Evolutionary conservation across 805 yeast genomes (phyloP), one percentile per base, ranked within the genome.

Genomic region (Starmerella lactis-condensi): DNA sequence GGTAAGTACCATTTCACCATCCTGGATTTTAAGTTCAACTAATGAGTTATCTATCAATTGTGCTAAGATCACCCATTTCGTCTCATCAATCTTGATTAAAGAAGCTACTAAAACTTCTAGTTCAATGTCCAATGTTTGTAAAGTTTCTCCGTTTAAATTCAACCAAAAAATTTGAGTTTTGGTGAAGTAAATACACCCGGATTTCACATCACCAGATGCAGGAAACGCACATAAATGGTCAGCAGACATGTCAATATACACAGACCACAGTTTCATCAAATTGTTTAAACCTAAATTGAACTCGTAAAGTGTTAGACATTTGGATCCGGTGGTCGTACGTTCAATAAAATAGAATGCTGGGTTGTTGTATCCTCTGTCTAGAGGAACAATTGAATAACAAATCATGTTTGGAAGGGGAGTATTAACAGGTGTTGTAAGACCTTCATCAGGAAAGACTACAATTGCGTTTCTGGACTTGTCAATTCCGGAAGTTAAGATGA

Each of bases 321-420:
- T 60, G 35, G 45, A 24, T 4, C 31, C 41, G 22, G 12, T 55
- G 5, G 57, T 45, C 35, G 68, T 74, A 6, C 66, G 54, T 46
- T 85, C 96, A 6, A 89, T 53, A 0, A 83, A 64, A 0, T 81
- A 91, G 63, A 83, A 85, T 7, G 69, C 48, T 0, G 96, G 96
- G 45, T 81, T 82, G 13, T 75, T 89, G 49, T 62, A 74, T 0
- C 74, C 77, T 2, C 73, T 75, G 47, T 82, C 92, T 29, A 85
- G 47, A 0, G 75, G 74, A 12, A 65, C 52, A 2, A 72, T 44
- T 11, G 51, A 51, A 20, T 75, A 56, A 0, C 82, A 69, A 6
- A 81, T 46, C 1, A 54, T 25, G 27, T 30, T 57, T 17, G 33
- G 24, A 10, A 22, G 28, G 18, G 21, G 22, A 5, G 30, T 17